phyloP scores from a whole-genome alignment of 345 rosid genomes.

The Lumnitzera littorea region DNA sequence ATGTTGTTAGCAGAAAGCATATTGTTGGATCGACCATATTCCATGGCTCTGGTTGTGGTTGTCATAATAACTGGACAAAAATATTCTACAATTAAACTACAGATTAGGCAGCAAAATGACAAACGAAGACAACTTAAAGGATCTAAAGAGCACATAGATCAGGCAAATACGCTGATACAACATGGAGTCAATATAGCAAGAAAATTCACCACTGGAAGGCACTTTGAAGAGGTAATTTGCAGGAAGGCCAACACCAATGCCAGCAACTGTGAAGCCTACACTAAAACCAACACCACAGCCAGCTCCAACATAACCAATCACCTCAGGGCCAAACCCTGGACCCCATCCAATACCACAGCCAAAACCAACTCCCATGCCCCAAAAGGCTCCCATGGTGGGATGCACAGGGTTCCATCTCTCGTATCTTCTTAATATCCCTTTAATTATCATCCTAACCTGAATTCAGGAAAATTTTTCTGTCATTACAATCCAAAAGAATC shows the following conservation, averaged over 20 bases:
- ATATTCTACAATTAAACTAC: slow-evolving; percentile 1
- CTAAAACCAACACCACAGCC: slow-evolving; percentile 89
- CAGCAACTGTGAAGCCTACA: slow-evolving; percentile 78
- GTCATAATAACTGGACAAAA: slow-evolving; percentile 37
- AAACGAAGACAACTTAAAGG: neutral
- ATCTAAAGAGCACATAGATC: neutral
- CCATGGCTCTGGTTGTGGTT: slow-evolving; percentile 34
- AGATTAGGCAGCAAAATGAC: neutral
- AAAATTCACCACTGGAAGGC: slow-evolving; percentile 51
- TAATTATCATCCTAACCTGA: slow-evolving; percentile 65
- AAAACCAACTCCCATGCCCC: slow-evolving; percentile 92
- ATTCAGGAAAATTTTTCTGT: neutral
- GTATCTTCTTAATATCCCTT: slow-evolving; percentile 71
- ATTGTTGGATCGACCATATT: slow-evolving; percentile 23
- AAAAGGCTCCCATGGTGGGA: slow-evolving; percentile 81
- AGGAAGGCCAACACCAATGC: slow-evolving; percentile 89
- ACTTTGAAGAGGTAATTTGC: slow-evolving; percentile 45
- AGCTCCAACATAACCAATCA: slow-evolving; percentile 80
- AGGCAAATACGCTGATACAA: neutral
- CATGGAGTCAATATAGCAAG: neutral
- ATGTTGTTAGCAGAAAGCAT: slow-evolving; percentile 17
- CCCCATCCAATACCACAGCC: slow-evolving; percentile 99
- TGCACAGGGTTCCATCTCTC: slow-evolving; percentile 92
- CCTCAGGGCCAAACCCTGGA: slow-evolving; percentile 96
- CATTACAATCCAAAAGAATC: too few relatives aligned